These are phyloP conservation scores for Phyllosticta citriasiana DNA, from an alignment of 2,329 filamentous ascomycete species.

Conservation along the genomic window DNA sequence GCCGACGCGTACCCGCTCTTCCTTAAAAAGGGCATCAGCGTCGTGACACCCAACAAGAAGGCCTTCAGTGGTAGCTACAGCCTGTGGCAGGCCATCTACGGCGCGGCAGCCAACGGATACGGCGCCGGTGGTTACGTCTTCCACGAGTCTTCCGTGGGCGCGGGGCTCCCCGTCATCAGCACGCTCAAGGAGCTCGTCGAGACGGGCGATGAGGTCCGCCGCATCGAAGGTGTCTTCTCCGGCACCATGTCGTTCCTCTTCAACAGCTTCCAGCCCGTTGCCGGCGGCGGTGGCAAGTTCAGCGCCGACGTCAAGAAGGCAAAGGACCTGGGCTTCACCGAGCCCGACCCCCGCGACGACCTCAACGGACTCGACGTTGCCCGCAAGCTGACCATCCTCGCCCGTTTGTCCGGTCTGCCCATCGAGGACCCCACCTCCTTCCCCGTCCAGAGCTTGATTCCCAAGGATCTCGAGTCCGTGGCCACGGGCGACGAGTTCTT, in stretches of 20 bases:
- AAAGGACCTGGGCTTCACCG: conserved; percentile 85
- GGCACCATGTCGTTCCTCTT: conserved; percentile 98
- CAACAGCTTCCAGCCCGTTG: conserved; percentile 85
- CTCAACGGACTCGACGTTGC: conserved; percentile 84
- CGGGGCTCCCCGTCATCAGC: conserved; percentile 85
- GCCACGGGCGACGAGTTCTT: conserved; percentile 79
- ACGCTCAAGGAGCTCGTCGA: conserved; percentile 90
- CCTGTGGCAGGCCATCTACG: conserved; percentile 83
- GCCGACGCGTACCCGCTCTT: conserved; percentile 76
- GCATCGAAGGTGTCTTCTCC: conserved; percentile 94
- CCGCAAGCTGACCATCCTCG: conserved; percentile 91
- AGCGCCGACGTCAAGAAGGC: conserved; percentile 86
- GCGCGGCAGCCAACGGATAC: conserved; percentile 54
- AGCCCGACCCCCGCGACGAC: conserved; percentile 79
- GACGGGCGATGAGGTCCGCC: conserved; percentile 82
- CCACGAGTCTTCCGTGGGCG: conserved; percentile 91
- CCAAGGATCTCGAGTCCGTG: conserved; percentile 69
- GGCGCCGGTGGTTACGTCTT: conserved; percentile 62
- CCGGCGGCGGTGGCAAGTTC: conserved; percentile 69
- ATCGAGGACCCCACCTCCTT: conserved; percentile 80
- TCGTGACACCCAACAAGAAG: conserved; percentile 98
- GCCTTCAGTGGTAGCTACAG: conserved; percentile 75
- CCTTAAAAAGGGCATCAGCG: conserved; percentile 70
- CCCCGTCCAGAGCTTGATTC: conserved; percentile 89
- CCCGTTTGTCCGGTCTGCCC: conserved; percentile 69